Base-by-base conservation (phyloP, 768 basidiomycete species). In the Solioccasus polychromus region DNA sequence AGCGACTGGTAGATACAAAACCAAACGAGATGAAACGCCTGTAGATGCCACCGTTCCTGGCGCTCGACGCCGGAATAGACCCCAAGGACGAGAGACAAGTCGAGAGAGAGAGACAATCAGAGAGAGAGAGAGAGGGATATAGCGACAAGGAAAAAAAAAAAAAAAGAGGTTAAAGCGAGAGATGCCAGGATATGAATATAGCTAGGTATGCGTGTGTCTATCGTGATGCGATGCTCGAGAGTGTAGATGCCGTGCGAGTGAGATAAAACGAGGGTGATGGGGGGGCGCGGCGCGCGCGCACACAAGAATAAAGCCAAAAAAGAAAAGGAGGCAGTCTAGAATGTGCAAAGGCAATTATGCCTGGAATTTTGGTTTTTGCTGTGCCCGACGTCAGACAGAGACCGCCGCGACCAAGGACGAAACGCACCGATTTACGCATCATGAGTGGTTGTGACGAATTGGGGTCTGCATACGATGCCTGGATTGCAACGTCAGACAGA, bases 391-490 rank as follows among this genome's bases (percentile, higher is more conserved):
- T 1, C 7, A 11, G 32, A 2, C 10, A 28, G 12, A 8, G 17
- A 10, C 1, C n/a, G 7, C 8, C n/a, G 17, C 11, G 12, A 34
- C 15, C 6, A 17, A 7, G 1, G 20, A 1, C 4, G 2, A 6
- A 7, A 68, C 73, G 47, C 40, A 76, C 75, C 50, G 75, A 67
- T 70, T 73, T 74, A 39, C 75, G 76, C 77, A 80, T 81, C 76
- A 79, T 80, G 50, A 81, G 47, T 9, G 75, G 73, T 12, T 73
- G 64, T 17, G 73, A 74, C 15, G 68, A 66, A 35, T 51, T 64
- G 42, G 64, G 49, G 45, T 71, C 65, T 20, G 71, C 57, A 11
- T 69, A 45, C 28, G 68, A 52, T 10, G 70, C 59, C 76, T 75
- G 46, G 14, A 32, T 4, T n/a, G 19, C 48, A 11, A 43, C 30